A percentile compares a stretch with the other conserved stretches of the same genome.
Evolutionary conservation across 192 early-diverging fungal genomes (phyloP).

Genomic region (Coemansia erecta): DNA sequence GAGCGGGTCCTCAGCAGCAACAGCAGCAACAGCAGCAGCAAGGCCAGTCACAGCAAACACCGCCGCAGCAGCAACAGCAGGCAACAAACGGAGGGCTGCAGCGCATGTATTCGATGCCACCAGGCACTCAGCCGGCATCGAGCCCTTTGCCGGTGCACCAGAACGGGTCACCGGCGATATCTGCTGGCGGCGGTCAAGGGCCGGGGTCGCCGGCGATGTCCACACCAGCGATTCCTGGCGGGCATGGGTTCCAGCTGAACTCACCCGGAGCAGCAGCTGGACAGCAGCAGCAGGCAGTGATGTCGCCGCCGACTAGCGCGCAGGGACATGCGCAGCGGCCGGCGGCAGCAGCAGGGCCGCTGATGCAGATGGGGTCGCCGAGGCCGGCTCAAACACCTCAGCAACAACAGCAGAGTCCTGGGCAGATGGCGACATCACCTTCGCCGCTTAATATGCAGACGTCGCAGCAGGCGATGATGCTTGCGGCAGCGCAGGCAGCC

Average conservation of each 20-base stretch:
- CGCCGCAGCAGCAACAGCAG: slow-evolving; percentile 28
- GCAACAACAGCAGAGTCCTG: slow-evolving; percentile 10
- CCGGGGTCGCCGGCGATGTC: slow-evolving; percentile 16
- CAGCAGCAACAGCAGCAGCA: no score
- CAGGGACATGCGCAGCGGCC: slow-evolving; percentile 11
- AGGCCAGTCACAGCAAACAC: no score
- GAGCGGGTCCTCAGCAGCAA: slow-evolving; percentile 6
- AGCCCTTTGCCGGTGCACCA: slow-evolving; percentile 24
- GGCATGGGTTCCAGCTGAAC: slow-evolving; percentile 9
- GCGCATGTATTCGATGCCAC: slow-evolving; percentile 19
- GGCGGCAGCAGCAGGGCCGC: slow-evolving; percentile 4
- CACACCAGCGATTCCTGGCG: slow-evolving; percentile 8
- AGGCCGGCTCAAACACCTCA: slow-evolving; percentile 2
- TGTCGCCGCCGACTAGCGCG: slow-evolving; percentile 18
- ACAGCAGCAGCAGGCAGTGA: slow-evolving; percentile 14
- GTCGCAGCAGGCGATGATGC: slow-evolving; percentile 42
- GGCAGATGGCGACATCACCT: not conserved
- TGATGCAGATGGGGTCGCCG: slow-evolving; percentile 11
- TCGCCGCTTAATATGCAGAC: slow-evolving; percentile 23
- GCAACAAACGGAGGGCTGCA: slow-evolving; percentile 13
- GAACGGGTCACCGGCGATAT: not conserved
- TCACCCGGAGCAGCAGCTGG: not conserved
- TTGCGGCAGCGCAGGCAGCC: slow-evolving; percentile 34
- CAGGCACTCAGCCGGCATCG: slow-evolving; percentile 19
- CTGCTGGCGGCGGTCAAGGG: not conserved